Percentiles rank a stretch among this genome's conserved stretches.
Conservation (phyloP, 116 monocot genomes). For the Phalaenopsis hybrid region DNA sequence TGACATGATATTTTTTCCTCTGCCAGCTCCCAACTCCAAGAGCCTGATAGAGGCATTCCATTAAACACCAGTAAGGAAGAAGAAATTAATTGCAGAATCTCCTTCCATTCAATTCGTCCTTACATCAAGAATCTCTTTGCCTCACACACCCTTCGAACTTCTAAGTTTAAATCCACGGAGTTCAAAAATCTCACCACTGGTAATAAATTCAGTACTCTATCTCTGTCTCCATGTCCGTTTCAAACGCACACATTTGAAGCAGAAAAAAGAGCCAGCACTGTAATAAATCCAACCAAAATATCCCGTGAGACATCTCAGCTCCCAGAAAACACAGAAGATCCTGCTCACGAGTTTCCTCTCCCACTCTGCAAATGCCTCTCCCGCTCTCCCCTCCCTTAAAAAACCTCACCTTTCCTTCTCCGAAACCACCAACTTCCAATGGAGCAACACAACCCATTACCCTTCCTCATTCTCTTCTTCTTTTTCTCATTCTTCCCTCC, state of each 20-base stretch:
- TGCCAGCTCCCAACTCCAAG: no score
- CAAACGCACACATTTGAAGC: not conserved
- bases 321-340: constrained; percentile 4
- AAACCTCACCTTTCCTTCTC: constrained; percentile 11
- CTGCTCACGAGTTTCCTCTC: constrained; percentile 46
- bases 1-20: no score
- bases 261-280: constrained; percentile 1
- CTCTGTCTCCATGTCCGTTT: not conserved
- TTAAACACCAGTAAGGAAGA: not conserved
- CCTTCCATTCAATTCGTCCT: constrained; percentile 1
- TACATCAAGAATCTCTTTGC: not conserved
- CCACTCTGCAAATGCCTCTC: constrained; percentile 23
- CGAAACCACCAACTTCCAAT: not conserved
- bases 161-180: not conserved
- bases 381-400: constrained; percentile 23
- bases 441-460: not conserved
- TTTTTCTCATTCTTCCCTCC: constrained; percentile 8
- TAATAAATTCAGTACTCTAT: not conserved
- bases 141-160: not conserved
- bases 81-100: not conserved
- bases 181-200: not conserved
- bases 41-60: no score
- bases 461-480: not conserved
- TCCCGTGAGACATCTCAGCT: constrained; percentile 39
- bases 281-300: constrained; percentile 36